Percentiles rank a stretch among this genome's conserved stretches.
Evolutionary conservation across 495 filamentous ascomycete genomes (phyloP).

Genomic region (Haplographium delicatum): DNA sequence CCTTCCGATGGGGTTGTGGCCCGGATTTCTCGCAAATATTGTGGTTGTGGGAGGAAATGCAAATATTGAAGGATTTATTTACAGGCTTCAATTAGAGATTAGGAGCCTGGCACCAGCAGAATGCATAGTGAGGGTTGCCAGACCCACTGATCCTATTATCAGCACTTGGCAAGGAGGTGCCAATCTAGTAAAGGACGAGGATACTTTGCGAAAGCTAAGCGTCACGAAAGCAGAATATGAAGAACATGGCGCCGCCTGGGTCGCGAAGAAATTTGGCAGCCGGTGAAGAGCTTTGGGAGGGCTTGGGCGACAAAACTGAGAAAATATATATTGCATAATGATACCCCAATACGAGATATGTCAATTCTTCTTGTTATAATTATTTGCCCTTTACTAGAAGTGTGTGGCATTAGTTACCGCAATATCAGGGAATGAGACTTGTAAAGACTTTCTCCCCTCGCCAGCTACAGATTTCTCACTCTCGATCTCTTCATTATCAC

Average conservation of each 20-base stretch:
- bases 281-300: no score
- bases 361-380: no score
- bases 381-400: no score
- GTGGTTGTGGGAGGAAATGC: constrained; percentile 85
- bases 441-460: no score
- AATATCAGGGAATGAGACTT: no score
- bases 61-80: constrained; percentile 72
- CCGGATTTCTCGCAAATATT: constrained; percentile 78
- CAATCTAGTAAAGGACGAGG: constrained; percentile 62
- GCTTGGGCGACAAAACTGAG: no score
- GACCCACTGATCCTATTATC: constrained; percentile 68
- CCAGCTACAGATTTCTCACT: no score
- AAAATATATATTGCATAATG: no score
- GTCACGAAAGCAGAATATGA: constrained; percentile 87
- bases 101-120: constrained; percentile 69
- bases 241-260: constrained; percentile 77
- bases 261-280: constrained; percentile 59
- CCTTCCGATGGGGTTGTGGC: constrained; percentile 71
- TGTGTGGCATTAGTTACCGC: no score
- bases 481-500: no score
- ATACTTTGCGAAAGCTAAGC: constrained; percentile 52
- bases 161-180: constrained; percentile 84
- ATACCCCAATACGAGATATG: no score
- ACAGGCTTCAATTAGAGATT: constrained; percentile 75
- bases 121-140: constrained; percentile 67